Base-by-base conservation (phyloP, 352 stramenopile genomes). In the Thalassiosira sp. region DNA sequence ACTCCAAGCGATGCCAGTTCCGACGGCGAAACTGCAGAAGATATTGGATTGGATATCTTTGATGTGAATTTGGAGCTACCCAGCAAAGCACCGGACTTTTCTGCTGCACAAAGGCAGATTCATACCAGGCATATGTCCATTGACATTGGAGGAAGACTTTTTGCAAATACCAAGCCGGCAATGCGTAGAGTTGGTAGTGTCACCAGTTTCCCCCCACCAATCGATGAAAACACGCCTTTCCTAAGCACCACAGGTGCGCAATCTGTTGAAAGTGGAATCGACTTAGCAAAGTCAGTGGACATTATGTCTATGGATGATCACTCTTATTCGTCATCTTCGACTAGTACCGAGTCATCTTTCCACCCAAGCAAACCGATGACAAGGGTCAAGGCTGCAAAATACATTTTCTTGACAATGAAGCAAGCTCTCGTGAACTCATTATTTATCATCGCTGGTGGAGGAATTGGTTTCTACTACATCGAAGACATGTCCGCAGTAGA, bases 391-490 rank as follows among this genome's bases (percentile, higher is more conserved):
- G 82, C 85, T 35, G 84, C 80, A 11, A 90, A 90, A 72, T 92
- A 93, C 63, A 79, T 91, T 1, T 83, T 93, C 15, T 65, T 90
- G 31, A 93, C 88, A 18, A 67, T 93, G 43, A 81, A 85, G 25
- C 68, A 89, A 57, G 88, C 88, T 22, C 62, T 92, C 8, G 57
- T 82, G 2, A 93, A 93, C 56, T 93, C 88, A n/a, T 48, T 90
- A 24, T 75, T 90, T 3, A 89, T 93, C 53, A 91, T 93, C 68
- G 74, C 76, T 18, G 67, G 82, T 66, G 88, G 88, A 13, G 89
- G 84, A 37, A 46, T 90, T 64, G 88, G 88, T 18, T 93, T 92
- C 70, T 90, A 87, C 46, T 87, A 87, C 25, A 92, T 93, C 40
- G 88, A 93, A 49, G 79, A 81, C 22, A 88, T 91, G 70, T 66